Base-by-base conservation (phyloP, 2,329 filamentous ascomycete genomes). In the Cordyceps fumosorosea region DNA sequence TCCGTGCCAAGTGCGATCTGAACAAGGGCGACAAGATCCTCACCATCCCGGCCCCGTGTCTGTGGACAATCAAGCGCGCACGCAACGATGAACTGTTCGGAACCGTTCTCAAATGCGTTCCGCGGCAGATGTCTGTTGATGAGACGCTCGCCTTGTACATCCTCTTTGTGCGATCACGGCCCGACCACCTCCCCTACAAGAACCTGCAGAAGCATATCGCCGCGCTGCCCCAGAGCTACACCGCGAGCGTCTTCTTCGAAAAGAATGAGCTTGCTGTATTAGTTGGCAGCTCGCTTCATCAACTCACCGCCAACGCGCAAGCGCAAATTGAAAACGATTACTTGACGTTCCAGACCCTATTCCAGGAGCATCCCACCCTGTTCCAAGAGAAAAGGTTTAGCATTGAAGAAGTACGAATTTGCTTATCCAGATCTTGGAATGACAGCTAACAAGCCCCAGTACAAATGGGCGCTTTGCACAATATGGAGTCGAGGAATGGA, bases 201-300 rank as follows among this genome's bases (percentile, higher is more conserved):
- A 70, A 68, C 6, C 29, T 3, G 2, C 50, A 20, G 4, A 34
- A 5, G 26, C 72, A 74, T 67, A 63, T 74, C 51, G 68, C 67
- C 40, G 68, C 65, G 62, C 62, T 74, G 51, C 71, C 72, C 63
- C 61, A 64, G 52, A 71, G 65, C 62, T 74, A 74, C 68, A 70
- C 69, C 60, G 68, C 69, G 63, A 74, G 71, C 65, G 72, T 74
- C 63, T 73, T 73, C 63, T 74, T 74, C 65, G 65, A 66, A 8
- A 66, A 74, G 12, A 69, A 72, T 29, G 70, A 74, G 65, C 64
- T 73, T 64, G 66, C 71, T 66, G 69, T 72, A 64, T 74, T 71
- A 64, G 68, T 66, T 45, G 72, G 71, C 58, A 67, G 66, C 37
- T 73, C 72, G 67, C 67, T 74, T 40, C 70, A 71, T 64, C 68